These are phyloP conservation scores for Mycena indigotica DNA, from an alignment of 768 basidiomycete genomes.

Conservation along the genomic window DNA sequence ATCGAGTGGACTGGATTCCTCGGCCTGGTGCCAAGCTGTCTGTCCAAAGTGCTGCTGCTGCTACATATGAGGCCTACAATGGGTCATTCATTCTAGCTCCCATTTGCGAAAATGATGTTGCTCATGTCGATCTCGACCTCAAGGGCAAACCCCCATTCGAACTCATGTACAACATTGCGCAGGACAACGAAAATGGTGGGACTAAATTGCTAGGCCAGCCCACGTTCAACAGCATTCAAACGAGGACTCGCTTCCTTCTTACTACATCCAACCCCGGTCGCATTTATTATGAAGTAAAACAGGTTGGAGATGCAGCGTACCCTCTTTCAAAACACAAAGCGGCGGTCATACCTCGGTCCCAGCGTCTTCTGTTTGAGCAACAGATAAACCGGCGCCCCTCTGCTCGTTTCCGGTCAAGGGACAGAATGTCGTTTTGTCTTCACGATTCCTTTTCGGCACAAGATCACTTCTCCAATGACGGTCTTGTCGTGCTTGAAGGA, in stretches of 20 bases:
- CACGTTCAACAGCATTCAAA: slow-evolving; percentile 83
- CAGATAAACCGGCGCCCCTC: slow-evolving; percentile 80
- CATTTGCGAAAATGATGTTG: slow-evolving; percentile 80
- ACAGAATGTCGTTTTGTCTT: slow-evolving; percentile 73
- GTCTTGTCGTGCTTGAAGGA: slow-evolving; percentile 72
- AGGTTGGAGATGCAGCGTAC: slow-evolving; percentile 84
- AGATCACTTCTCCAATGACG: slow-evolving; percentile 56
- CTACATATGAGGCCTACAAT: slow-evolving; percentile 63
- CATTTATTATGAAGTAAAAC: slow-evolving; percentile 88
- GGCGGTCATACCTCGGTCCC: slow-evolving; percentile 63
- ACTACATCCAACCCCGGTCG: slow-evolving; percentile 76
- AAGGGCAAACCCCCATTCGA: slow-evolving; percentile 91
- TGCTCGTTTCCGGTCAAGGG: slow-evolving; percentile 71
- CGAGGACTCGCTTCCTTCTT: slow-evolving; percentile 77
- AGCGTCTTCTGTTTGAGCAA: slow-evolving; percentile 81
- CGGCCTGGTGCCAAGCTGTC: slow-evolving; percentile 75
- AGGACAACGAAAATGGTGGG: slow-evolving; percentile 65
- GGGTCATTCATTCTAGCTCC: slow-evolving; percentile 74
- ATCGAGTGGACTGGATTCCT: slow-evolving; percentile 77
- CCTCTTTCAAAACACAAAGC: slow-evolving; percentile 70
- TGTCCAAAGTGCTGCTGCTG: slow-evolving; percentile 45
- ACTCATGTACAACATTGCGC: slow-evolving; percentile 85
- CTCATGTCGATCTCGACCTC: slow-evolving; percentile 83
- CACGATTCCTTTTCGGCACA: slow-evolving; percentile 64
- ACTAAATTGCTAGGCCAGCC: slow-evolving; percentile 75